These are phyloP conservation scores for Elsinoe perseae DNA, from an alignment of 2,329 filamentous ascomycete genomes.

Conservation along the genomic window DNA sequence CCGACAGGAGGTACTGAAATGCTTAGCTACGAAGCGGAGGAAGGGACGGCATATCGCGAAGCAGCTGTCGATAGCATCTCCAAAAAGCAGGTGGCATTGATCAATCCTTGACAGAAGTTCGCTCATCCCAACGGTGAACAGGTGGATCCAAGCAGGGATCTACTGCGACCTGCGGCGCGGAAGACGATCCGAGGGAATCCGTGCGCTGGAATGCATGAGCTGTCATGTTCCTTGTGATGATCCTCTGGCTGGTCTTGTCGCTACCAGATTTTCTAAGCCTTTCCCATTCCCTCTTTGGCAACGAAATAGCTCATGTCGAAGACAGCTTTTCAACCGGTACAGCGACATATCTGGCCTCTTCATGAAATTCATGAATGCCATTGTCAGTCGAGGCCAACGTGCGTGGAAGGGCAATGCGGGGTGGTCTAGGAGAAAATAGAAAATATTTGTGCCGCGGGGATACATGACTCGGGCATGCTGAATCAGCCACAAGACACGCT, in stretches of 20 bases:
- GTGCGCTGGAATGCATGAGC: not conserved
- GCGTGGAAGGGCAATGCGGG: no score
- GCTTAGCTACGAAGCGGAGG: not conserved
- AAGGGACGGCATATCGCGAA: not conserved
- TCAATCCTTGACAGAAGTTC: not conserved
- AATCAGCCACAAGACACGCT: no score
- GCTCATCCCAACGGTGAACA: not conserved
- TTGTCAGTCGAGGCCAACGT: no score
- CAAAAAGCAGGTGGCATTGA: constrained; percentile 10
- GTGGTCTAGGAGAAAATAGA: no score
- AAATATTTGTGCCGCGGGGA: no score
- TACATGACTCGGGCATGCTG: no score
- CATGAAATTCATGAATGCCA: no score
- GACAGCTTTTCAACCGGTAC: no score
- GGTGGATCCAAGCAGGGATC: constrained; percentile 12
- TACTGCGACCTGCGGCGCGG: constrained; percentile 3
- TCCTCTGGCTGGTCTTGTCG: not conserved
- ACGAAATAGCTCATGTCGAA: no score
- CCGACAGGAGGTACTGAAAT: not conserved
- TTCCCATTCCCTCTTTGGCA: no score
- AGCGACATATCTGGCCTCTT: no score
- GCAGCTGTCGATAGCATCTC: not conserved
- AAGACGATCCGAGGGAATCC: constrained; percentile 6
- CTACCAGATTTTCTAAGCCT: not conserved
- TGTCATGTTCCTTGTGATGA: constrained; percentile 9